A percentile compares a stretch with the other conserved stretches of the same genome.
Conservation (phyloP, 2,329 filamentous ascomycete genomes). For the Ciborinia camelliae region DNA sequence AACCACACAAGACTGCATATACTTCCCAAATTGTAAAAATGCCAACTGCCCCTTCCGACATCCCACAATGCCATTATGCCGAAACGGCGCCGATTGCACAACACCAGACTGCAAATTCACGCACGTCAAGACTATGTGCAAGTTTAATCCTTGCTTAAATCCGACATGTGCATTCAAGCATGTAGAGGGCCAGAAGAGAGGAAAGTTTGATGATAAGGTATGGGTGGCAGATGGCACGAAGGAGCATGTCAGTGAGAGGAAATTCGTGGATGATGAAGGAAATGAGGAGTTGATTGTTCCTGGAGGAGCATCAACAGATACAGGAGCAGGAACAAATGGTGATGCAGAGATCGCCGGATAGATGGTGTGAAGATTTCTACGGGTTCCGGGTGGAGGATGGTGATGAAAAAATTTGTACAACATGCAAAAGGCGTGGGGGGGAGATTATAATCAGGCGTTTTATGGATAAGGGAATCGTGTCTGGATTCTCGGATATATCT, state of each 20-base stretch:
- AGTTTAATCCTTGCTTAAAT: slow-evolving; percentile 88
- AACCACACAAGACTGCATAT: slow-evolving; percentile 82
- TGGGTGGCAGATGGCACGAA: slow-evolving; percentile 66
- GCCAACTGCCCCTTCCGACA: slow-evolving; percentile 85
- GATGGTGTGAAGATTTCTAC: slow-evolving; percentile 1
- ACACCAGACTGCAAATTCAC: slow-evolving; percentile 83
- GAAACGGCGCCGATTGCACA: slow-evolving; percentile 86
- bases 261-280: slow-evolving; percentile 71
- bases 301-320: slow-evolving; percentile 21
- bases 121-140: slow-evolving; percentile 81
- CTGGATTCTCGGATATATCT: slow-evolving; percentile 17
- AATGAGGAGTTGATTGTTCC: slow-evolving; percentile 50
- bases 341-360: slow-evolving; percentile 31
- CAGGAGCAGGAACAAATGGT: slow-evolving; percentile 20
- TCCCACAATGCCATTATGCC: slow-evolving; percentile 79
- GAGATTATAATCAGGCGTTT: slow-evolving; percentile 24
- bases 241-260: slow-evolving; percentile 80
- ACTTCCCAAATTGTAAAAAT: slow-evolving; percentile 89
- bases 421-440: slow-evolving; percentile 16
- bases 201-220: slow-evolving; percentile 81
- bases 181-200: slow-evolving; percentile 80
- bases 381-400: not conserved
- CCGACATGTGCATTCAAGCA: slow-evolving; percentile 86
- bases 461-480: slow-evolving; percentile 9
- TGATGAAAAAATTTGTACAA: slow-evolving; percentile 27